Base-by-base conservation (phyloP, 495 filamentous ascomycete genomes). In the Xylaria castorea region DNA sequence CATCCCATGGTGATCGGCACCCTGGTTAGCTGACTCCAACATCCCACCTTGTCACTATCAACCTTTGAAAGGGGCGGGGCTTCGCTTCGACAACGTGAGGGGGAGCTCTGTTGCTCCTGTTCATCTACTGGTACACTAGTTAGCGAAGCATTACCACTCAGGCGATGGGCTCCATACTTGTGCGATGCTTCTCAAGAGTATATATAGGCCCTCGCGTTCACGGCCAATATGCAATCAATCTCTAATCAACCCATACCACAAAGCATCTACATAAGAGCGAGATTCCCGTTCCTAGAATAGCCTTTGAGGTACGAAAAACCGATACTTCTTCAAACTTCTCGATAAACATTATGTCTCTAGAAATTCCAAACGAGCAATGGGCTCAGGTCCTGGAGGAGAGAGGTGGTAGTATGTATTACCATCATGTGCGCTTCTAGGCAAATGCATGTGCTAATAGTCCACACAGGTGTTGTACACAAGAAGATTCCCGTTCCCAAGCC, bases 371-470 rank as follows among this genome's bases (percentile, higher is more conserved):
- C 42, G 90, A 88, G 78, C 94, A 97, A 85, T 93, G 90, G 93
- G 94, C 94, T 11, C 92, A 95, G 81, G 92, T 97, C 68, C 87
- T 93, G 74, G 92, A 97, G 79, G 87, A 92, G 83, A 87, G 86
- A 40, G 92, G 92, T 73, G 92, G 90, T 22, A 92, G 86, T 87
- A 79, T 77, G 86, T 78, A 48, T 36, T 27, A 7, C 42, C 11
- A 34, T 27, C 61, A 34, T 30, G 14, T 63, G 36, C 48, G 0
- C 51, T 61, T 44, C 42, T 64, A 48, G 12, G 27, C 62, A 32
- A 46, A 67, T n/a, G 40, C 30, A 62, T 30, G n/a, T 27, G 67
- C 61, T 81, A 46, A 80, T 64, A 63, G 69, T 51, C 40, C 38
- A 16, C 22, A 22, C 46, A 88, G 86, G 91, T 12, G 85, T 91